These are phyloP conservation scores for Epichloe scottii DNA, from an alignment of 2,329 filamentous ascomycete species.

Conservation along the genomic window DNA sequence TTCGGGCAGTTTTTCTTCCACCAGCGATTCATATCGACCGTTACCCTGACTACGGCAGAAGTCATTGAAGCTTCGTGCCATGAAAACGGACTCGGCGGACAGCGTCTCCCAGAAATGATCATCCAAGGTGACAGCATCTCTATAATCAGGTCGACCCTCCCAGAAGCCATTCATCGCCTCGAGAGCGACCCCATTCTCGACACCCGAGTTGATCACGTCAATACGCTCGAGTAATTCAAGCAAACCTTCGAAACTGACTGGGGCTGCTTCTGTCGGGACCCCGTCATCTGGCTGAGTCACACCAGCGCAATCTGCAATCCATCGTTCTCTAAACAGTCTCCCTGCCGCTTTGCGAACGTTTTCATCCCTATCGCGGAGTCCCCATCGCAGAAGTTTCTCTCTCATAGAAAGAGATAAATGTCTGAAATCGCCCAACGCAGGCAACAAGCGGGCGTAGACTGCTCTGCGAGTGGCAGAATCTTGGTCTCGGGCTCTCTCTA, in stretches of 20 bases:
- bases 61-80: conserved; percentile 86
- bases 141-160: conserved; percentile 78
- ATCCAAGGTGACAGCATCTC: conserved; percentile 58
- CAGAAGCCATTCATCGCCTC: conserved; percentile 96
- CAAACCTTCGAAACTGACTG: conserved; percentile 68
- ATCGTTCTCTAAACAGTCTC: conserved; percentile 83
- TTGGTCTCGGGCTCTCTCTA: conserved; percentile 82
- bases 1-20: conserved; percentile 91
- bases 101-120: conserved; percentile 71
- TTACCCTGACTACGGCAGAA: conserved; percentile 70
- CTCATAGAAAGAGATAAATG: conserved; percentile 87
- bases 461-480: conserved; percentile 74
- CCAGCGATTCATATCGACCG: conserved; percentile 58
- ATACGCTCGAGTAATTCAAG: conserved; percentile 88
- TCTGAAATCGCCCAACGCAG: conserved; percentile 84
- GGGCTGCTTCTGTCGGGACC: conserved; percentile 41
- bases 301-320: conserved; percentile 90
- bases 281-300: conserved; percentile 46
- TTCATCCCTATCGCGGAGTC: conserved; percentile 84
- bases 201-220: conserved; percentile 80
- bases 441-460: conserved; percentile 76
- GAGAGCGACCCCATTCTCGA: conserved; percentile 79
- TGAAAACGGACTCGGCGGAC: conserved; percentile 76
- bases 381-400: conserved; percentile 92
- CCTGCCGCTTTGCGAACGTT: conserved; percentile 86